phyloP scores from a whole-genome alignment of 2,329 filamentous ascomycete species.

The Monilinia vaccinii-corymbosi region DNA sequence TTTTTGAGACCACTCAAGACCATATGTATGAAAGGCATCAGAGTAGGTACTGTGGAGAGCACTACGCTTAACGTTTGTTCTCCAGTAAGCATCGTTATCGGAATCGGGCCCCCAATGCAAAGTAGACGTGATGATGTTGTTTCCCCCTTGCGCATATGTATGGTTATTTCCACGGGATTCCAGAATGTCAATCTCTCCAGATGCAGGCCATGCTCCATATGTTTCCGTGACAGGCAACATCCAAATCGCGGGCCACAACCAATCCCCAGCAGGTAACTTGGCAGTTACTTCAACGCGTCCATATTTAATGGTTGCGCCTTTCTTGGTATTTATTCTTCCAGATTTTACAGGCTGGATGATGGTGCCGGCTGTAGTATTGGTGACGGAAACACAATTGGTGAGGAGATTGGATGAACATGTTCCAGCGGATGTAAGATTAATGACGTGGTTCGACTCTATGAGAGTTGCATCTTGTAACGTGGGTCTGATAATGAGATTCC shows the following conservation, averaged over 20 bases:
- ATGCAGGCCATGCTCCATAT: conserved; percentile 70
- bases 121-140: conserved; percentile 70
- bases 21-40: conserved; percentile 63
- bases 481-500: conserved; percentile 64
- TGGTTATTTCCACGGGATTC: conserved; percentile 78
- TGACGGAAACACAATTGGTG: conserved; percentile 56
- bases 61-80: conserved; percentile 67
- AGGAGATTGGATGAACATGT: conserved; percentile 56
- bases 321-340: conserved; percentile 67
- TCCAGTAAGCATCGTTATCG: conserved; percentile 71
- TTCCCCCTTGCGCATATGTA: conserved; percentile 66
- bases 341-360: conserved; percentile 72
- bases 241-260: conserved; percentile 91
- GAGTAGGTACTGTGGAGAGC: conserved; percentile 69
- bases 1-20: conserved; percentile 79
- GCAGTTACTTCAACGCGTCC: conserved; percentile 74
- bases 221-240: conserved; percentile 66
- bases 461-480: conserved; percentile 63
- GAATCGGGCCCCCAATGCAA: conserved; percentile 74
- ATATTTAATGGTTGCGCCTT: conserved; percentile 64
- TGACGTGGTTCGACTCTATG: conserved; percentile 55
- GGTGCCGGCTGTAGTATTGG: conserved; percentile 68
- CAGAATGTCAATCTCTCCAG: conserved; percentile 76
- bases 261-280: conserved; percentile 67
- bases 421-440: conserved; percentile 58